These are phyloP conservation scores for Trebouxia sp. DNA, from an alignment of 139 green algal species.

Conservation along the genomic window DNA sequence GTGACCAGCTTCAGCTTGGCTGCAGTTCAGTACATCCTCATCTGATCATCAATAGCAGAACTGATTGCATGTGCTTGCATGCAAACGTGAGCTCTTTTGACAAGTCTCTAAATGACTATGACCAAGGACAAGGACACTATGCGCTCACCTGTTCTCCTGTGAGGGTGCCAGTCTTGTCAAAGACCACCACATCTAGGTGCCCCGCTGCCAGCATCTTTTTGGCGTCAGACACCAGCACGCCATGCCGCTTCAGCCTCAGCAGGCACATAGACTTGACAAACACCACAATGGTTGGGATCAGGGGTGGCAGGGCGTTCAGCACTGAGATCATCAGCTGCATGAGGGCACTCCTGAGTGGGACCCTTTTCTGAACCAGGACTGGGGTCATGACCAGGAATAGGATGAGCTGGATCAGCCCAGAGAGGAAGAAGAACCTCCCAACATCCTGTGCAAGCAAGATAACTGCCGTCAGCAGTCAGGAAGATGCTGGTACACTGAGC, in stretches of 20 bases:
- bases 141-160: neutral
- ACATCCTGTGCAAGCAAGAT: neutral
- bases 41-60: too few species aligned
- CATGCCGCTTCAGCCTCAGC: neutral
- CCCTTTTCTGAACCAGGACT: neutral
- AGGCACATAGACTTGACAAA: neutral
- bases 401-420: neutral
- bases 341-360: neutral
- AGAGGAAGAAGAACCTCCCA: neutral
- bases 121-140: too few species aligned
- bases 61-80: too few species aligned
- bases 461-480: neutral
- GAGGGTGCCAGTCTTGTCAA: slow-evolving; percentile 8
- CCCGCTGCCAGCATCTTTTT: neutral
- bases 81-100: too few species aligned
- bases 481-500: too few species aligned
- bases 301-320: neutral
- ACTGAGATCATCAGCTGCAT: neutral
- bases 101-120: too few species aligned
- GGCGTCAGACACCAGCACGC: neutral
- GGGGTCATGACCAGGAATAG: neutral
- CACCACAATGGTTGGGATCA: neutral
- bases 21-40: too few species aligned
- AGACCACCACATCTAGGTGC: slow-evolving; percentile 4
- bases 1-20: too few species aligned